Conservation (phyloP, 2,329 filamentous ascomycete species). For the Penicillium sp. region DNA sequence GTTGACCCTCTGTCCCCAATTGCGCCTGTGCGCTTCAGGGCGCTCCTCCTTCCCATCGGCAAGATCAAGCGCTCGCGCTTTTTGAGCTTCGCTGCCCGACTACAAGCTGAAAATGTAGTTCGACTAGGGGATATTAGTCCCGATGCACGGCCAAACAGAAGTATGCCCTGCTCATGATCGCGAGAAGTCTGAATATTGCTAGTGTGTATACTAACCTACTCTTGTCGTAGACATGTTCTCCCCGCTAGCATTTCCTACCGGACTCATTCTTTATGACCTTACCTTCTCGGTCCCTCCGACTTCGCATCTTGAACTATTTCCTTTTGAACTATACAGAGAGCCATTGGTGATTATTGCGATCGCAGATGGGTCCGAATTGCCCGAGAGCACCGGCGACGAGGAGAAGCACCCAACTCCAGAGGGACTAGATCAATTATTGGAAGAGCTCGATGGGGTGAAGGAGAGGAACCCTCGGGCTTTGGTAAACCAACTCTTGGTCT, state of each 20-base stretch:
- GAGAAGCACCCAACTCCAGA: constrained; percentile 32
- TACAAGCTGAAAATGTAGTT: constrained; percentile 71
- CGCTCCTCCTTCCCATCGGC: constrained; percentile 75
- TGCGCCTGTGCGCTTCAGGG: constrained; percentile 82
- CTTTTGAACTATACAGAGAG: constrained; percentile 84
- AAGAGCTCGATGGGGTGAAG: constrained; percentile 61
- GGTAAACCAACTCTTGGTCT: constrained; percentile 69
- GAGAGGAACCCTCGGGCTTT: constrained; percentile 67
- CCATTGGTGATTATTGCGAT: constrained; percentile 75
- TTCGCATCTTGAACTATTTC: constrained; percentile 68
- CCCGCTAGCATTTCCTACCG: constrained; percentile 74
- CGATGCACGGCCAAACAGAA: constrained; percentile 75
- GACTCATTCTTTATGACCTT: constrained; percentile 80
- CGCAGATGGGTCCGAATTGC: constrained; percentile 67
- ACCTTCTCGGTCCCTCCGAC: constrained; percentile 69
- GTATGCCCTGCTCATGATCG: constrained; percentile 45
- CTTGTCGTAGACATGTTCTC: constrained; percentile 72
- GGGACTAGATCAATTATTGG: constrained; percentile 36
- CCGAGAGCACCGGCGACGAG: constrained; percentile 22
- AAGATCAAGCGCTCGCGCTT: constrained; percentile 77
- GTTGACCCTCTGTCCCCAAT: constrained; percentile 82
- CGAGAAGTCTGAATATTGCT: not conserved
- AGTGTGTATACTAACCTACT: constrained; percentile 17
- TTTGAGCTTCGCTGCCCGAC: constrained; percentile 63
- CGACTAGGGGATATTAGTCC: constrained; percentile 77